Base-by-base conservation (phyloP, 441 rosid genomes). In the Breynia disticha region DNA sequence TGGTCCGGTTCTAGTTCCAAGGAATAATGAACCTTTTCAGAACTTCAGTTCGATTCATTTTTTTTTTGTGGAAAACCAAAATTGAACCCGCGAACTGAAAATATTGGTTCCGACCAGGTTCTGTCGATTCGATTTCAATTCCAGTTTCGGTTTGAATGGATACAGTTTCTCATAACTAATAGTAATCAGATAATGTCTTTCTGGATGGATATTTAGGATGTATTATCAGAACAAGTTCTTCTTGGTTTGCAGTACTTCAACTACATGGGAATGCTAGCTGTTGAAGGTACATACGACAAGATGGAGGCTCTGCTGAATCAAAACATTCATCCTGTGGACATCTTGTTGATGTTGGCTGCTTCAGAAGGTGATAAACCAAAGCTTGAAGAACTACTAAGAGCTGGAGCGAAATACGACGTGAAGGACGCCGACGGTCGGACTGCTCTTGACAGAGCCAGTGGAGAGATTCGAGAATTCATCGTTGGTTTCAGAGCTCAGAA, bases 231-330 rank as follows among this genome's bases (percentile, higher is more conserved):
- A 11, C 19, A 4, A 14, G n/a, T 21, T 37, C 17, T 16, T 18
- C 41, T 6, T 48, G 12, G 53, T 39, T 54, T 76, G 78, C 81
- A 86, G 90, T 89, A 86, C 72, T 86, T 89, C 56, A 89, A 89
- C 73, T 89, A 86, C 65, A 86, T 89, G 90, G 97, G 97, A 41
- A 89, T 89, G 93, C 90, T 89, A 54, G 97, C 90, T 0, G 90
- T 86, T 1, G 95, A 89, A 67, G 95, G 96, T 4, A 19, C 97
- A 24, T 87, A 84, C 42, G 91, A 77, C 53, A 87, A 84, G 74
- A 90, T 90, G 97, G 94, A 90, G 59, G 89, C 89, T 62, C 89
- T 90, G 59, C 62, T 90, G 35, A 79, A 49, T 65, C 79, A 82
- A 46, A 67, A 82, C 69, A 86, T 90, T n/a, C 95, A 84, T 56